Evolutionary conservation across 495 filamentous ascomycete genomes (phyloP).

Genomic region (Aspergillus sclerotioniger): DNA sequence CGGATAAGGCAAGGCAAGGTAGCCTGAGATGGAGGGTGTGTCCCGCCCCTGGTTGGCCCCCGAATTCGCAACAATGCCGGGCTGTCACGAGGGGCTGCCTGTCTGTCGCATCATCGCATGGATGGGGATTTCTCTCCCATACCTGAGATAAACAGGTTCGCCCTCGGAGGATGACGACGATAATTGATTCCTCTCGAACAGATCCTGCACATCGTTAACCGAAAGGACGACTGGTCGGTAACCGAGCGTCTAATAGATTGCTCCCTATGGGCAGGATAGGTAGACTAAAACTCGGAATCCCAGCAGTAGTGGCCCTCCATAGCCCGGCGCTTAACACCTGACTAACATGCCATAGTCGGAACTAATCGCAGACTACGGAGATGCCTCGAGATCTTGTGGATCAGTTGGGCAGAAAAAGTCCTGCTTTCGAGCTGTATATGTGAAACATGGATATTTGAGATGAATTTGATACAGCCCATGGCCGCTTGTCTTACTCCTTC

Average conservation of each 20-base stretch:
- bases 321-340: constrained; percentile 5
- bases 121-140: not conserved
- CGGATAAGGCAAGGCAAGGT: not conserved
- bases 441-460: constrained; percentile 2
- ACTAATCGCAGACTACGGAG: too few species aligned
- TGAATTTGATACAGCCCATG: not conserved
- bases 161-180: constrained; percentile 2
- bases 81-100: constrained; percentile 5
- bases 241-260: not conserved
- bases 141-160: not conserved
- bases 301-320: not conserved
- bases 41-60: constrained; percentile 13
- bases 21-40: constrained; percentile 15
- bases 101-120: too few species aligned
- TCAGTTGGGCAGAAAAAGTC: constrained; percentile 5
- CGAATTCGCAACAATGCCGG: constrained; percentile 4
- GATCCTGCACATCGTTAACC: not conserved
- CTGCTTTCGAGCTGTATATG: not conserved
- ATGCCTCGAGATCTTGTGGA: constrained; percentile 2
- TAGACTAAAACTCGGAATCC: constrained; percentile 2
- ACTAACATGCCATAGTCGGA: not conserved
- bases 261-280: not conserved
- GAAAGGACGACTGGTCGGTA: constrained; percentile 1
- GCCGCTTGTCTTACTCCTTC: not conserved
- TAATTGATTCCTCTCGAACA: not conserved